Evolutionary conservation across 2,329 filamentous ascomycete species (phyloP).

Genomic region (Alternaria sp.): DNA sequence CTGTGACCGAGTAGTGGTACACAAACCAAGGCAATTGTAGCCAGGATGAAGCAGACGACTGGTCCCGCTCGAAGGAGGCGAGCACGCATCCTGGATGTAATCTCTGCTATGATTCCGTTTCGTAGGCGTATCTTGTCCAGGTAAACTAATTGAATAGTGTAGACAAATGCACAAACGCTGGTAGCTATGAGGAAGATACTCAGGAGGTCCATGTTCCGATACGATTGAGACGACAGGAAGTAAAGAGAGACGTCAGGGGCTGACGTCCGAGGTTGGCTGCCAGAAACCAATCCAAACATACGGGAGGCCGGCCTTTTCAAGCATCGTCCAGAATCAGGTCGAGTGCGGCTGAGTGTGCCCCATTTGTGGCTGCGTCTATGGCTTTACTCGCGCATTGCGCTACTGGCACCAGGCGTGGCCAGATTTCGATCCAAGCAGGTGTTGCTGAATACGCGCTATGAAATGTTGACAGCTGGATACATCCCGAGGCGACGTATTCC

Average conservation of each 20-base stretch:
- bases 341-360: neutral
- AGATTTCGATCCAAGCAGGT: neutral
- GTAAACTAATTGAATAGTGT: fast-evolving
- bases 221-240: neutral
- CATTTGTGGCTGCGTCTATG: neutral
- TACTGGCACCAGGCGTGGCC: neutral
- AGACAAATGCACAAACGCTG: neutral
- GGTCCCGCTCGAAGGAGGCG: neutral
- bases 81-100: neutral
- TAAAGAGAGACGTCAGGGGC: neutral
- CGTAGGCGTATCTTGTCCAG: fast-evolving
- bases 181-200: neutral
- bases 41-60: neutral
- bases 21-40: fast-evolving
- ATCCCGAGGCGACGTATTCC: neutral
- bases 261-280: neutral
- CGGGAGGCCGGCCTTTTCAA: neutral
- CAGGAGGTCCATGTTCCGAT: neutral
- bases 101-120: fast-evolving
- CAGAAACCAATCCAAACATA: no score
- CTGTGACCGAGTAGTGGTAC: fast-evolving
- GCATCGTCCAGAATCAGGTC: fast-evolving
- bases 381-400: neutral
- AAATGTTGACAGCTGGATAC: neutral
- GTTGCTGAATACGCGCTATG: neutral